phyloP scores from a whole-genome alignment of 257 asterid genomes.

The Avicennia marina region DNA sequence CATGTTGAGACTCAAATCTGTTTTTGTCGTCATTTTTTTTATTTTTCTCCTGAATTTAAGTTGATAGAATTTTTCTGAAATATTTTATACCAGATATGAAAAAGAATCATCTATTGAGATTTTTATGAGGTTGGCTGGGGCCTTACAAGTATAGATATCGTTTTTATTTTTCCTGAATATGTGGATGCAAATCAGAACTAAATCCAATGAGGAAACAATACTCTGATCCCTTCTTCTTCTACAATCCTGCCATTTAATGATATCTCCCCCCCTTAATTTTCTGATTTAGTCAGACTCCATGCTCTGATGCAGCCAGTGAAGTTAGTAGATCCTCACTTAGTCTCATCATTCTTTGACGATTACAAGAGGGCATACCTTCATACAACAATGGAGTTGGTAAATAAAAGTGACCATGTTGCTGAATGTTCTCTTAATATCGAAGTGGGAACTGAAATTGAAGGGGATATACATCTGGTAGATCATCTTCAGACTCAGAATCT shows the following conservation, averaged over 20 bases:
- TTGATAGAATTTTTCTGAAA: neutral
- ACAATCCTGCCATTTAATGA: neutral
- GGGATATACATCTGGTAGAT: constrained; percentile 51
- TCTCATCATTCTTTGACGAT: constrained; percentile 68
- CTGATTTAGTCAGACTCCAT: constrained; percentile 26
- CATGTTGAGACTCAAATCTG: neutral
- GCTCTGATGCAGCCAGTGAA: constrained; percentile 87
- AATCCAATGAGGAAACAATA: constrained; percentile 1
- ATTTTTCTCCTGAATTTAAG: neutral
- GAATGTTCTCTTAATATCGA: constrained; percentile 82
- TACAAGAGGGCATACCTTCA: constrained; percentile 71
- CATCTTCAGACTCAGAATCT: constrained; percentile 62
- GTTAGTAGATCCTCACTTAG: constrained; percentile 93
- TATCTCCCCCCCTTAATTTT: constrained; percentile 1
- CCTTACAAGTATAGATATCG: constrained; percentile 6
- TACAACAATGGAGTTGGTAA: constrained; percentile 67
- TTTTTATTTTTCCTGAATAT: neutral
- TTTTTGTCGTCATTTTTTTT: neutral
- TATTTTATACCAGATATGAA: neutral
- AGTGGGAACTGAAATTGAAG: constrained; percentile 77
- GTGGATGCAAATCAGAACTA: neutral
- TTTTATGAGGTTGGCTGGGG: constrained; percentile 10
- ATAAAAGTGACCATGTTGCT: constrained; percentile 50
- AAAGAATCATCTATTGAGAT: constrained; percentile 10
- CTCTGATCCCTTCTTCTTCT: neutral